Evolutionary conservation across 495 filamentous ascomycete species (phyloP).

Genomic region (Terfezia claveryi): DNA sequence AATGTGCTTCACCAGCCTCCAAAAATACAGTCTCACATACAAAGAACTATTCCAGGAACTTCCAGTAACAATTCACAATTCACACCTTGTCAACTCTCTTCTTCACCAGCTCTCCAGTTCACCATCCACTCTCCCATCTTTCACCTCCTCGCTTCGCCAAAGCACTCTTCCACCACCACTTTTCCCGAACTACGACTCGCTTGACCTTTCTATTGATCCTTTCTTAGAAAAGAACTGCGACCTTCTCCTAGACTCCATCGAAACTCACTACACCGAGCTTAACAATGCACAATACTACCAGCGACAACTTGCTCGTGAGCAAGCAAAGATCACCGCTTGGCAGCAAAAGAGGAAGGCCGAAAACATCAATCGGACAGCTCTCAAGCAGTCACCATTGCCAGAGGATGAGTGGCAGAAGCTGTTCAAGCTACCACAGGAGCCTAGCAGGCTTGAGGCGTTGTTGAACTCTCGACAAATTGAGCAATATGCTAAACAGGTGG

Average conservation of each 20-base stretch:
- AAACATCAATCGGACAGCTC: conserved; percentile 59
- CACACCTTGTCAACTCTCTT: conserved; percentile 84
- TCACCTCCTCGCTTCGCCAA: conserved; percentile 15
- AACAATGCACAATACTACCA: conserved; percentile 99
- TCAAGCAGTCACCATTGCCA: conserved; percentile 72
- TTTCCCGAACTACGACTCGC: conserved; percentile 61
- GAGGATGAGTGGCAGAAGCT: conserved; percentile 96
- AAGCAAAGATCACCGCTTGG: conserved; percentile 88
- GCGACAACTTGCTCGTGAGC: conserved; percentile 81
- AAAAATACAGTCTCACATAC: conserved; percentile 80
- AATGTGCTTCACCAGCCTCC: conserved; percentile 32
- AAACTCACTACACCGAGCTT: conserved; percentile 89
- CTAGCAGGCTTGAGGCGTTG: conserved; percentile 74
- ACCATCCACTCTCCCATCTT: conserved; percentile 31
- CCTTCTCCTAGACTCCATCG: conserved; percentile 83
- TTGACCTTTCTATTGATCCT: conserved; percentile 86
- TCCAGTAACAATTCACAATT: conserved; percentile 85
- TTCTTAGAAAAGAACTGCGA: conserved; percentile 98
- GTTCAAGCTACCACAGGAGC: conserved; percentile 92
- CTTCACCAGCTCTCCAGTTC: conserved; percentile 60
- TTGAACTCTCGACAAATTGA: conserved; percentile 88
- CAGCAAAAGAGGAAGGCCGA: conserved; percentile 87
- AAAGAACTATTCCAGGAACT: conserved; percentile 85
- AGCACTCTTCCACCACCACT: conserved; percentile 33
- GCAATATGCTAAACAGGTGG: conserved; percentile 91